Evolutionary conservation across 1,284 basidiomycete species (phyloP).

Genomic region (Ceratobasidium sp.): DNA sequence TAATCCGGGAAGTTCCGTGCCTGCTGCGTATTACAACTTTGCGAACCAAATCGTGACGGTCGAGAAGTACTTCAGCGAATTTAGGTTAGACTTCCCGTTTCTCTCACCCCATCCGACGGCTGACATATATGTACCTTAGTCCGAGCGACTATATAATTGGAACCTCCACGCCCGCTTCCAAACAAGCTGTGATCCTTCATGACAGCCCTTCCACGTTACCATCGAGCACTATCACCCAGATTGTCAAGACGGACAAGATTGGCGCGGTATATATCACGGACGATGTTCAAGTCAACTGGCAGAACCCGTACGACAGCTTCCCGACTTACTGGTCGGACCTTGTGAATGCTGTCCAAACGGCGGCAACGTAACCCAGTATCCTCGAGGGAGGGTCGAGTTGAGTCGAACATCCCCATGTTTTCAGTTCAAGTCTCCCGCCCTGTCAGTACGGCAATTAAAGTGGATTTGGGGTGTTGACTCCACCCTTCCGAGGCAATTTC

Average conservation of each 20-base stretch:
- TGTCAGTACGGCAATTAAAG: too few species aligned
- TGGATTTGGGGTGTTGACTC: too few species aligned
- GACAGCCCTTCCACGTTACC: slow-evolving; percentile 55
- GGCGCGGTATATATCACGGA: slow-evolving; percentile 61
- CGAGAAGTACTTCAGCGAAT: slow-evolving; percentile 52
- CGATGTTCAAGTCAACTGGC: slow-evolving; percentile 28
- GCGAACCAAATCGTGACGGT: slow-evolving; percentile 53
- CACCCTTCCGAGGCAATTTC: too few species aligned
- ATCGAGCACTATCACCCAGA: slow-evolving; percentile 57
- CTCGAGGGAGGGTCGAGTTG: not conserved
- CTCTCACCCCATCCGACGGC: not conserved
- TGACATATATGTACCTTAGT: not conserved
- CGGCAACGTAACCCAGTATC: slow-evolving; percentile 7
- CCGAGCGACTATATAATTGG: slow-evolving; percentile 48
- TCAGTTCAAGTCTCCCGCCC: too few species aligned
- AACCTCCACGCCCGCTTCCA: slow-evolving; percentile 51
- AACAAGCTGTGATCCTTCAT: slow-evolving; percentile 54
- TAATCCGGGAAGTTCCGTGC: slow-evolving; percentile 47
- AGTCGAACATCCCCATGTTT: not conserved
- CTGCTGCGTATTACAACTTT: slow-evolving; percentile 50
- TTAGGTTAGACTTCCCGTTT: slow-evolving; percentile 50
- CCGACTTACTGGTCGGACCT: slow-evolving; percentile 37
- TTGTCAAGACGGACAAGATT: slow-evolving; percentile 54
- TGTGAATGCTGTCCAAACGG: slow-evolving; percentile 25
- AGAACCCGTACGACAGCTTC: slow-evolving; percentile 34